These are phyloP conservation scores for Lactarius quietus DNA, from an alignment of 768 basidiomycete genomes.

Conservation along the genomic window DNA sequence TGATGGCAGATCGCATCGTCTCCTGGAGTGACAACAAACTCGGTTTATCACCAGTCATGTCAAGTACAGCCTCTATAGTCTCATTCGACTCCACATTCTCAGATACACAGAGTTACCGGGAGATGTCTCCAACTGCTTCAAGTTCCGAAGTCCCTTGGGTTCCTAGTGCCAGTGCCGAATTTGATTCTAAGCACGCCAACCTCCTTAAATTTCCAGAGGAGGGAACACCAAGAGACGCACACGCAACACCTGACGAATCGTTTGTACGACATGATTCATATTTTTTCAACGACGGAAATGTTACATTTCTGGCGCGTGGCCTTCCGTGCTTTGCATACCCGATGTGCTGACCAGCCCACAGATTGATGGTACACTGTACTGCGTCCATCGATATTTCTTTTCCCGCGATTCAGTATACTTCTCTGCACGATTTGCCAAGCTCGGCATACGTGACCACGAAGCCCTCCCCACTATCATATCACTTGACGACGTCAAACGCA, in stretches of 20 bases:
- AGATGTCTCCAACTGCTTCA: not conserved
- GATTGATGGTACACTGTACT: slow-evolving; percentile 20
- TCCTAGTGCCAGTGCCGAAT: not conserved
- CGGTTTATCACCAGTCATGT: not conserved
- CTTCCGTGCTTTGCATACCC: too few species aligned
- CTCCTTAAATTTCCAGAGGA: not conserved
- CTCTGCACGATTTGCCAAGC: slow-evolving; percentile 9
- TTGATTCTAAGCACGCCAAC: not conserved
- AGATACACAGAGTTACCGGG: not conserved
- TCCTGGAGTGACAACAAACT: not conserved
- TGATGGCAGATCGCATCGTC: not conserved
- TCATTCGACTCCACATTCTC: slow-evolving; percentile 11
- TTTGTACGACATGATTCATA: slow-evolving; percentile 11
- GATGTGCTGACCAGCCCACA: not conserved
- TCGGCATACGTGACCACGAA: slow-evolving; percentile 16
- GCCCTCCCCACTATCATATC: slow-evolving; percentile 3
- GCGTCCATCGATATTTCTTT: slow-evolving; percentile 24
- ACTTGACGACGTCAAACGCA: not conserved
- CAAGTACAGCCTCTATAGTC: slow-evolving; percentile 2
- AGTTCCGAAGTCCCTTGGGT: not conserved
- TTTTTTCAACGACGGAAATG: slow-evolving; percentile 22
- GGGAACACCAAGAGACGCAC: not conserved
- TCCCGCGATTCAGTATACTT: slow-evolving; percentile 23
- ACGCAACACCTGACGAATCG: not conserved
- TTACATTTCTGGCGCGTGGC: slow-evolving; percentile 17